Evolutionary conservation across 2,329 filamentous ascomycete genomes (phyloP), one percentile per base, ranked within the genome.

Genomic region (Orbilia brochopaga): DNA sequence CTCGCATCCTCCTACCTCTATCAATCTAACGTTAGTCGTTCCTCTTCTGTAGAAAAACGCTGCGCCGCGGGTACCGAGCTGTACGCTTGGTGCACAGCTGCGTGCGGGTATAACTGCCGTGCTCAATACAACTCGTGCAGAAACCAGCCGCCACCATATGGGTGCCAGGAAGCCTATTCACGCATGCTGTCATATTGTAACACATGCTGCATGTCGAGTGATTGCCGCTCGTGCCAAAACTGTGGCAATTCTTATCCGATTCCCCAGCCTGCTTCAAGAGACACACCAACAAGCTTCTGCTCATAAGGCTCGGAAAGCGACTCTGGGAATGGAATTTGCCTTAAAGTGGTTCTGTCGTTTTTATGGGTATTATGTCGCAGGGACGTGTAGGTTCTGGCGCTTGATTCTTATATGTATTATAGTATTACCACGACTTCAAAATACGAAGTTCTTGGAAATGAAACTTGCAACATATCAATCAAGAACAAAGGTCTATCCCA

Each of bases 61-160:
- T 69, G 65, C 58, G 10, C 30, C 24, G 53, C 52, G n/a, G 23
- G 44, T 21, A 46, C 52, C 53, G 19, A 27, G 5, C n/a, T 57
- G 11, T 46, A 58, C 57, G n/a, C 19, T 19, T 69, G 58, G 57
- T 69, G 65, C 24, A 57, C 10, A 1, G 2, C 1, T 35, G 51
- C 65, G 19, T 69, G 65, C 37, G 65, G 57, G n/a, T 69, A 69
- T 52, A 69, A 69, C 58, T 69, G 65, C 65, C 57, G 58, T 23
- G 58, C 50, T 1, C 35, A 17, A 54, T 69, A 66, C 35, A 55
- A 58, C 40, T 21, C 52, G 7, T 69, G 65, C 57, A 44, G 65
- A 30, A 58, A 54, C 65, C 8, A 5, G 21, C 58, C 48, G 10
- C 42, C 50, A 19, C 51, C 50, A 67, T 15, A 27, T 24, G 32